Base-by-base conservation (phyloP, 169 alveolate species). In the Babesia divergens region DNA sequence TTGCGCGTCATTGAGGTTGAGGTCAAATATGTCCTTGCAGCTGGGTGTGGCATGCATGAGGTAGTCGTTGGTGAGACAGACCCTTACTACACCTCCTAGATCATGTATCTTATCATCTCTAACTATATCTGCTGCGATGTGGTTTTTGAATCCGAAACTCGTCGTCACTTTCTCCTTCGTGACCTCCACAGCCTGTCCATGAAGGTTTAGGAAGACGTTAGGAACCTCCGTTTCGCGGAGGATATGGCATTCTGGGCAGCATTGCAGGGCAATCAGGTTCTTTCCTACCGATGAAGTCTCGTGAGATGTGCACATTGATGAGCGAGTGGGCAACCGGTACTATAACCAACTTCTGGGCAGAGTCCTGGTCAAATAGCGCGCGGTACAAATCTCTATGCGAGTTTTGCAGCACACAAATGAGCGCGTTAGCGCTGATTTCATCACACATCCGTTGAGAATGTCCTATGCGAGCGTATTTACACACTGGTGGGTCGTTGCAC, bases 101-200 rank as follows among this genome's bases (percentile, higher is more conserved):
- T 66, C 71, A 18, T 40, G 62, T 6, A 76, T 43, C 74, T 58
- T 66, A 42, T 55, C 51, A 24, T 68, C 56, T 31, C 69, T 32
- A 14, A 68, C n/a, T 6, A 80, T 59, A 53, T 80, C 70, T 1
- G 79, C 67, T 1, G 69, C 49, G 18, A 38, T 53, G 37, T 56
- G 72, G 35, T 68, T 70, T 58, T 80, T 80, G 54, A 80, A 80
- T 34, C 88, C 88, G 20, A 52, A 80, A 4, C 83, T 53, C 31
- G 88, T 80, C n/a, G 56, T 46, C 16, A 80, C 72, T 14, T 62
- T 43, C 46, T 51, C 69, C 22, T 32, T 72, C 5, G 44, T 26
- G 29, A 80, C 37, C 29, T 70, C 83, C 20, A 80, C 77, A 6
- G 44, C 74, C 54, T 70, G 82, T 8, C 88, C 88, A 13, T 54